Base-by-base conservation (phyloP, 352 stramenopile species). In the Phytophthora sp. region DNA sequence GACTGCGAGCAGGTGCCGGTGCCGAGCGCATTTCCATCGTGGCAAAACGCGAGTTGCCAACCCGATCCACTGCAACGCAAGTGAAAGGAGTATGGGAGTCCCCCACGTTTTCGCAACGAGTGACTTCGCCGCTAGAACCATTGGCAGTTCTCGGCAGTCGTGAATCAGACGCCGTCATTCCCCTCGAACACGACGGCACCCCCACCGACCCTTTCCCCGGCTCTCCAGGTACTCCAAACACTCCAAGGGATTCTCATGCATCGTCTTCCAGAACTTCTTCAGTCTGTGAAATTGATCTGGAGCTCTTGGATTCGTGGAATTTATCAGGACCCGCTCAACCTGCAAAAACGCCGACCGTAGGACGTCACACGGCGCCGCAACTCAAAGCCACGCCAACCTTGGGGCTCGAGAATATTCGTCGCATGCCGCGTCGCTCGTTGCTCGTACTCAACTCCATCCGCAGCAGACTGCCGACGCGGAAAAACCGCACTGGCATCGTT, bases 151-250 rank as follows among this genome's bases (percentile, higher is more conserved):
- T 66, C n/a, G 54, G 41, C 7, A 46, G 13, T 41, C 21, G 54
- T 10, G 34, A 45, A 11, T 69, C 37, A 0, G 37, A 62, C 7
- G 52, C 45, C 27, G 31, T 64, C 15, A 21, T 32, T n/a, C n/a
- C n/a, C 9, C 17, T 42, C 11, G 18, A 71, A 5, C 69, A 78
- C 32, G 69, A 78, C 10, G 69, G 69, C 20, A 78, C 69, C 2
- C 69, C 69, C 0, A 75, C 50, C 12, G 61, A 66, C 4, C 51
- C 65, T 48, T 78, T 69, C 43, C 69, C 65, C 12, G 32, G 45
- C 2, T 75, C 56, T n/a, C 65, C 69, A 24, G 38, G 65, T 1
- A 68, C 62, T 13, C 62, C 62, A 37, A 13, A 44, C 7, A 69
- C 54, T 13, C 61, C 54, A 7, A 23, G 39, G 15, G 37, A 53